Conservation (phyloP, 164 flowering plant genomes). For the Hamamelis virginiana region DNA sequence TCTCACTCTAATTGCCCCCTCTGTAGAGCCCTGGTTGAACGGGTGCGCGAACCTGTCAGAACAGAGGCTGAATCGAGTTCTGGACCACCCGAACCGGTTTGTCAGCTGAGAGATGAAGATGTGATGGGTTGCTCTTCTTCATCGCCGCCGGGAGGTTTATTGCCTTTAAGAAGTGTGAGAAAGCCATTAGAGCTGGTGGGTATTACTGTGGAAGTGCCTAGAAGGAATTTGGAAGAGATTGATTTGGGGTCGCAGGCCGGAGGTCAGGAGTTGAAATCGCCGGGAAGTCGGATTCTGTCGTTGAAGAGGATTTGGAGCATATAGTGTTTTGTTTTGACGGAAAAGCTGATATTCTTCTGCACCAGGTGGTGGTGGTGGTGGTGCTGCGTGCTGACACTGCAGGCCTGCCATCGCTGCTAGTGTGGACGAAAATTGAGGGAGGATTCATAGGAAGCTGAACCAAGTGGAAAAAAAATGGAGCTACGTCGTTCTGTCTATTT, state of each 20-base stretch:
- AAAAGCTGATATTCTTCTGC: too few relatives aligned
- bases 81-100: too few relatives aligned
- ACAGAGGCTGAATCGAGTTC: slow-evolving; percentile 6
- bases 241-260: not conserved
- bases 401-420: too few relatives aligned
- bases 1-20: slow-evolving; percentile 61
- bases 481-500: too few relatives aligned
- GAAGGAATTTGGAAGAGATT: not conserved
- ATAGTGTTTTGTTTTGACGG: not conserved
- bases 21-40: slow-evolving; percentile 49
- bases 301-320: slow-evolving; percentile 28
- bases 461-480: too few relatives aligned
- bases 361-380: too few relatives aligned
- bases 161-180: slow-evolving; percentile 16
- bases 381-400: too few relatives aligned
- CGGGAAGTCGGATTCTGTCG: slow-evolving; percentile 6
- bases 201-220: slow-evolving; percentile 34
- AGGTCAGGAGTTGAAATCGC: not conserved
- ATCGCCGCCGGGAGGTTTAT: not conserved
- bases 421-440: not conserved
- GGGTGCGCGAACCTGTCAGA: slow-evolving; percentile 12
- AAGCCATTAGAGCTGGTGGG: slow-evolving; percentile 25
- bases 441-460: too few relatives aligned
- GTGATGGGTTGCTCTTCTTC: slow-evolving; percentile 6
- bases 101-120: slow-evolving; percentile 2